Conservation (phyloP, 306 rosid species). For the Biancaea sappan region DNA sequence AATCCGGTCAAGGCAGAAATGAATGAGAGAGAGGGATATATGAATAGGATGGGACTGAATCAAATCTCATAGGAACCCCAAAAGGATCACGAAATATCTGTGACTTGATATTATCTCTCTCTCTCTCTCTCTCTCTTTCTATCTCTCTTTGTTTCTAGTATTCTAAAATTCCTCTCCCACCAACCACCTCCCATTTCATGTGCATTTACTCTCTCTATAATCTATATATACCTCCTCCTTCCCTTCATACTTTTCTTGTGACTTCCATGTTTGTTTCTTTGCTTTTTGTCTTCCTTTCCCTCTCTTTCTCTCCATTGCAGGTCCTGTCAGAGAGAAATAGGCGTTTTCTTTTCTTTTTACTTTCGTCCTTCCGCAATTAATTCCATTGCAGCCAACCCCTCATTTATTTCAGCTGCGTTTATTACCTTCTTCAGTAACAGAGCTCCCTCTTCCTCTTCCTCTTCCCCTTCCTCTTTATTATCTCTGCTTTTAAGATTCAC, state of each 20-base stretch:
- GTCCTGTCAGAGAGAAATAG: slow-evolving; percentile 28
- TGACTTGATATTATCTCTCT: slow-evolving; percentile 47
- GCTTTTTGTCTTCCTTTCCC: slow-evolving; percentile 21
- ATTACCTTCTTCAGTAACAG: slow-evolving; percentile 25
- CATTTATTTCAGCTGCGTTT: slow-evolving; percentile 46
- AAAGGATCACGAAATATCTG: slow-evolving; percentile 88
- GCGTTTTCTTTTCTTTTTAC: slow-evolving; percentile 27
- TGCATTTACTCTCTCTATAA: slow-evolving; percentile 40
- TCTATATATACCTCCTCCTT: slow-evolving; percentile 31
- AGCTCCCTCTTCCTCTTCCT: slow-evolving; percentile 17
- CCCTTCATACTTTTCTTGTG: slow-evolving; percentile 59
- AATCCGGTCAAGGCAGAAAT: slow-evolving; percentile 38
- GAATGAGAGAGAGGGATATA: not conserved
- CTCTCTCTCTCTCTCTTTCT: slow-evolving; percentile 19
- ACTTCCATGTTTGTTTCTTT: slow-evolving; percentile 36
- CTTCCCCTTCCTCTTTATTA: no score
- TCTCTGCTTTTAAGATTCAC: not conserved
- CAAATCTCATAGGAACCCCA: slow-evolving; percentile 72
- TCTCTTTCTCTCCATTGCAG: slow-evolving; percentile 39
- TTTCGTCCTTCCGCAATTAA: slow-evolving; percentile 38
- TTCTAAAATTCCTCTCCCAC: slow-evolving; percentile 55
- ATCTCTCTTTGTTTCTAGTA: slow-evolving; percentile 4
- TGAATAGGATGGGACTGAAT: slow-evolving; percentile 52
- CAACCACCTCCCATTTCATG: slow-evolving; percentile 46
- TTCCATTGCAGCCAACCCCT: slow-evolving; percentile 24